These are phyloP conservation scores for Neofusicoccum sp. DNA, from an alignment of 2,329 filamentous ascomycete species.

Conservation along the genomic window DNA sequence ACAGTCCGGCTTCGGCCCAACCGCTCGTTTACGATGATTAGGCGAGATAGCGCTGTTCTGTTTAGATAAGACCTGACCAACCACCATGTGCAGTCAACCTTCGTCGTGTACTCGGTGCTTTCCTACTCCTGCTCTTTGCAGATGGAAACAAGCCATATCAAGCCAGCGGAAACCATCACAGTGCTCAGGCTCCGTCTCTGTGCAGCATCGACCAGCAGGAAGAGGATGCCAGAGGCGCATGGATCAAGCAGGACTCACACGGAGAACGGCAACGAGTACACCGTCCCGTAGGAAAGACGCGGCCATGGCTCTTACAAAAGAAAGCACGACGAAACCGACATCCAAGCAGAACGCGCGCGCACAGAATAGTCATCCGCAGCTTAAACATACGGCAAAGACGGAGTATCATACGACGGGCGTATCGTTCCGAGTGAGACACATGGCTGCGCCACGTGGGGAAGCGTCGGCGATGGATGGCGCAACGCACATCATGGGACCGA, in stretches of 20 bases:
- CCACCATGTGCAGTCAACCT: not conserved
- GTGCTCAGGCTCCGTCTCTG: no score
- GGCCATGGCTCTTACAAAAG: no score
- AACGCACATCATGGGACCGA: not conserved
- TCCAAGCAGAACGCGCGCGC: not conserved
- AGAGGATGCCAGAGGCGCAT: no score
- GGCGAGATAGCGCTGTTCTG: conserved; percentile 6
- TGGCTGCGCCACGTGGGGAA: not conserved
- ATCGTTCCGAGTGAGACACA: not conserved
- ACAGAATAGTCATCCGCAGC: not conserved
- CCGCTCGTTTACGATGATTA: not conserved
- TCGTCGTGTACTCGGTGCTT: no score
- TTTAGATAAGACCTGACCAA: not conserved
- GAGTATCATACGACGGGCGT: not conserved
- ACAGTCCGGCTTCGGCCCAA: conserved; percentile 2
- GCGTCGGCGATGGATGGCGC: not conserved
- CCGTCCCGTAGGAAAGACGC: no score
- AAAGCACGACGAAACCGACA: not conserved
- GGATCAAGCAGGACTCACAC: no score
- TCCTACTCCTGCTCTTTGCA: no score
- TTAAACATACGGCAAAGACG: not conserved
- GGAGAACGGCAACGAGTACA: no score
- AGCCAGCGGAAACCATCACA: not conserved
- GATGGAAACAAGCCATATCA: no score
- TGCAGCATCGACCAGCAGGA: no score